phyloP scores from a whole-genome alignment of 2,329 filamentous ascomycete species.

The Huntiella abstrusa region DNA sequence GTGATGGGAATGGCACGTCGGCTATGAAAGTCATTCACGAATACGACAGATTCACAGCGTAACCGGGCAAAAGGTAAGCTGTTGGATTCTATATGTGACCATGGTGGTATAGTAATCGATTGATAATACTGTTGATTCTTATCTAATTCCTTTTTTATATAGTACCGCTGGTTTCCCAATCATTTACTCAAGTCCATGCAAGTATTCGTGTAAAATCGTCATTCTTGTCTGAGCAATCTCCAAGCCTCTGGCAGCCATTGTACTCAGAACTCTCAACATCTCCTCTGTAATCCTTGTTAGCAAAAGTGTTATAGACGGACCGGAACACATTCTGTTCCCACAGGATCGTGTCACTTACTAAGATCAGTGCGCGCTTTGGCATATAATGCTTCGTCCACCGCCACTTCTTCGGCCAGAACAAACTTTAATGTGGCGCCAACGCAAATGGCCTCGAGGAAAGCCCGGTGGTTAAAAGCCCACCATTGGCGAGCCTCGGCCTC shows the following conservation, averaged over 20 bases:
- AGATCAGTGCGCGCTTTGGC: conserved; percentile 42
- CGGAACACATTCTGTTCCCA: too few relatives aligned
- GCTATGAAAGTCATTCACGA: too few relatives aligned
- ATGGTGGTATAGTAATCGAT: too few relatives aligned
- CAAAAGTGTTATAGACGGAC: too few relatives aligned
- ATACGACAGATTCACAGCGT: too few relatives aligned
- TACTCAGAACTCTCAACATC: conserved; percentile 14
- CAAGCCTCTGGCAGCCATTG: conserved; percentile 34
- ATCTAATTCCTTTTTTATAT: too few relatives aligned
- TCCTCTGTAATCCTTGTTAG: background rate
- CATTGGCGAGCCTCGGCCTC: conserved; percentile 56
- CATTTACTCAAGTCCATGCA: conserved; percentile 15
- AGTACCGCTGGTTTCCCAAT: too few relatives aligned
- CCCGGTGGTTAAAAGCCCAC: conserved; percentile 72
- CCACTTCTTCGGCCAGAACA: conserved; percentile 26
- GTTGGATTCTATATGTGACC: too few relatives aligned
- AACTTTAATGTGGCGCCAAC: conserved; percentile 43
- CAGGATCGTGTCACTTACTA: conserved; percentile 25
- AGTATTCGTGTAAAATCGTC: conserved; percentile 36
- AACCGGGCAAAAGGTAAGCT: too few relatives aligned
- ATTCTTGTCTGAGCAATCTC: conserved; percentile 41
- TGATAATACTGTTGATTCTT: too few relatives aligned
- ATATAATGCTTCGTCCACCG: conserved; percentile 31
- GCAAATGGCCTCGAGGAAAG: conserved; percentile 57
- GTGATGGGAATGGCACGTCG: too few relatives aligned